phyloP scores from a whole-genome alignment of 306 rosid genomes.

The Neltuma alba region DNA sequence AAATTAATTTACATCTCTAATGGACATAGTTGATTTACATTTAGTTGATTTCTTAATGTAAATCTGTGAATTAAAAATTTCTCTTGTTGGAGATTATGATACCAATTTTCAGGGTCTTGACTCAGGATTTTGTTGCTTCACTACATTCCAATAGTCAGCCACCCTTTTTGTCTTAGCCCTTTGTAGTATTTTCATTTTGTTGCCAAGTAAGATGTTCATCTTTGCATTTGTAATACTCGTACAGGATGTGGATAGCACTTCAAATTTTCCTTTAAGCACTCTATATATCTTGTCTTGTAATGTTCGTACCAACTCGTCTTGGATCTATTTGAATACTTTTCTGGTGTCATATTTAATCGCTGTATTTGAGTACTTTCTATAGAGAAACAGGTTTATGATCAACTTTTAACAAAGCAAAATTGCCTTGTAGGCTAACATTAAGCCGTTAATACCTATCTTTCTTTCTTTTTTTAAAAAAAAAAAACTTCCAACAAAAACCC shows the following conservation, averaged over 20 bases:
- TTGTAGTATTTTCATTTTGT: neutral
- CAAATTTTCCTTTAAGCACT: neutral
- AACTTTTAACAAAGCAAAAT: too few species aligned
- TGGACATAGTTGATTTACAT: slow-evolving; percentile 19
- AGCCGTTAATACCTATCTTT: too few species aligned
- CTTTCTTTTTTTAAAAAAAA: too few species aligned
- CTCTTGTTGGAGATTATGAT: neutral
- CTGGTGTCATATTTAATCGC: too few species aligned
- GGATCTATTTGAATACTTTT: neutral
- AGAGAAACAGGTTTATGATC: too few species aligned
- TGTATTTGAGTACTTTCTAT: too few species aligned
- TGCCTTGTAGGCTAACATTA: too few species aligned
- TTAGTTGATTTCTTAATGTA: too few species aligned
- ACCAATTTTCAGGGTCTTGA: neutral
- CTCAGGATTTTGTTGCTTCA: neutral
- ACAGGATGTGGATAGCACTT: neutral
- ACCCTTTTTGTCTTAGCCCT: neutral
- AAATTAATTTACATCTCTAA: too few species aligned
- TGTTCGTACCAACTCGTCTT: neutral
- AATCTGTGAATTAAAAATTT: too few species aligned
- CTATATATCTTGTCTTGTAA: neutral
- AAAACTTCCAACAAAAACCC: too few species aligned
- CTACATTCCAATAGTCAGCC: neutral
- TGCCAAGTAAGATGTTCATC: neutral
- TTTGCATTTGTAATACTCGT: neutral